Conservation (phyloP, 768 basidiomycete species). For the Butyriboletus loyo region DNA sequence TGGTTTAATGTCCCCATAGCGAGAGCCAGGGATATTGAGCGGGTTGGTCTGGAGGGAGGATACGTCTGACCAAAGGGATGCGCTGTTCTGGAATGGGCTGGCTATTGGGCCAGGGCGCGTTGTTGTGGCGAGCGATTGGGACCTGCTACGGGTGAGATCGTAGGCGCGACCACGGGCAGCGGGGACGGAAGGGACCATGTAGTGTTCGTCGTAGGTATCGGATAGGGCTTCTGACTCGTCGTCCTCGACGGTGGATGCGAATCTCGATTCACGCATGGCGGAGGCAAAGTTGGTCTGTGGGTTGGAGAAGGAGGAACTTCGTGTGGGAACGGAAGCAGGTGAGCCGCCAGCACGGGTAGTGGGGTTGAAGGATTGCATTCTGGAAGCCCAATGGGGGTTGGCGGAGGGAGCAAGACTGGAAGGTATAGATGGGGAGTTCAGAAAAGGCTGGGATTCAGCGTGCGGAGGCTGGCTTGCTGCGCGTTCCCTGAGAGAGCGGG, state of each 20-base stretch:
- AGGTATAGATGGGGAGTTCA: slow-evolving; percentile 54
- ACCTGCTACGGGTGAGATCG: slow-evolving; percentile 70
- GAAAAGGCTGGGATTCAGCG: slow-evolving; percentile 42
- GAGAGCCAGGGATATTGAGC: slow-evolving; percentile 49
- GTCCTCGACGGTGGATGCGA: slow-evolving; percentile 78
- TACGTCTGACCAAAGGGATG: slow-evolving; percentile 57
- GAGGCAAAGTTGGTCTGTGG: slow-evolving; percentile 57
- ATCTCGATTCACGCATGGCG: slow-evolving; percentile 63
- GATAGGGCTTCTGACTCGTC: slow-evolving; percentile 68
- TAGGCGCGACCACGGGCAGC: slow-evolving; percentile 55
- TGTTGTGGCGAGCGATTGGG: slow-evolving; percentile 68
- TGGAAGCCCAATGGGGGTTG: slow-evolving; percentile 40
- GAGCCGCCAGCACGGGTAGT: slow-evolving; percentile 32
- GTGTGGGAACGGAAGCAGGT: slow-evolving; percentile 57
- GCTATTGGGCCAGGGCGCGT: slow-evolving; percentile 52
- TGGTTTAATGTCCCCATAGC: slow-evolving; percentile 63
- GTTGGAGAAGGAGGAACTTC: slow-evolving; percentile 68
- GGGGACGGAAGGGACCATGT: slow-evolving; percentile 42
- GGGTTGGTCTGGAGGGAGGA: slow-evolving; percentile 48
- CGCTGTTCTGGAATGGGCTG: slow-evolving; percentile 40
- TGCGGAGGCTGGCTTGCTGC: slow-evolving; percentile 71
- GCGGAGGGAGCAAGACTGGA: slow-evolving; percentile 40
- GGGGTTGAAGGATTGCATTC: slow-evolving; percentile 44
- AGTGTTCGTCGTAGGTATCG: slow-evolving; percentile 62
- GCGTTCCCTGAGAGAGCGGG: slow-evolving; percentile 52